phyloP scores from a whole-genome alignment of 192 early-diverging fungal species.

The Backusella australiensis region DNA sequence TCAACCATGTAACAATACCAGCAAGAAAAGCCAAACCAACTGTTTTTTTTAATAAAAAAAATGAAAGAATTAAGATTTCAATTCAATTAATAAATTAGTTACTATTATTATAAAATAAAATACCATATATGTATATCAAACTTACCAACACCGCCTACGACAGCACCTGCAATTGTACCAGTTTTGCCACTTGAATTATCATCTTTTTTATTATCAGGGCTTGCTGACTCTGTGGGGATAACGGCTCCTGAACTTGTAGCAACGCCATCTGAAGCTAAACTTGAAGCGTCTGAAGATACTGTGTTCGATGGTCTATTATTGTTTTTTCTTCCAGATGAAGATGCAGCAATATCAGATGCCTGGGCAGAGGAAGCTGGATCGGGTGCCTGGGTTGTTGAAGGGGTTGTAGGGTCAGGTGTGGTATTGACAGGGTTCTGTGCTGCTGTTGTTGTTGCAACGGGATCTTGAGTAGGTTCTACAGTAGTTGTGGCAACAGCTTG shows the following conservation, averaged over 20 bases:
- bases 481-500: neutral
- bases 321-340: neutral
- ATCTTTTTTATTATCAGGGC: neutral
- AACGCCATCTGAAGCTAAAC: neutral
- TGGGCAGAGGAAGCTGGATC: neutral
- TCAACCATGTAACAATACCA: slow-evolving; percentile 32
- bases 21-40: slow-evolving; percentile 31
- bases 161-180: slow-evolving; percentile 16
- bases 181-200: slow-evolving; percentile 11
- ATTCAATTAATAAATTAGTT: neutral
- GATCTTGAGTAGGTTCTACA: neutral
- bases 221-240: neutral
- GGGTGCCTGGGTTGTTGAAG: neutral
- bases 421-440: neutral
- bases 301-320: neutral
- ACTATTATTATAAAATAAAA: neutral
- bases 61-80: neutral
- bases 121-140: neutral
- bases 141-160: slow-evolving; percentile 21
- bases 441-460: neutral
- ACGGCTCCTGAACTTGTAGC: neutral
- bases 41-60: slow-evolving; percentile 2
- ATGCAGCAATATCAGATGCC: neutral
- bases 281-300: neutral
- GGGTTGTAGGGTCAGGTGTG: neutral